These are phyloP conservation scores for Herpetospermum pedunculosum DNA, from an alignment of 306 rosid genomes.

Conservation along the genomic window DNA sequence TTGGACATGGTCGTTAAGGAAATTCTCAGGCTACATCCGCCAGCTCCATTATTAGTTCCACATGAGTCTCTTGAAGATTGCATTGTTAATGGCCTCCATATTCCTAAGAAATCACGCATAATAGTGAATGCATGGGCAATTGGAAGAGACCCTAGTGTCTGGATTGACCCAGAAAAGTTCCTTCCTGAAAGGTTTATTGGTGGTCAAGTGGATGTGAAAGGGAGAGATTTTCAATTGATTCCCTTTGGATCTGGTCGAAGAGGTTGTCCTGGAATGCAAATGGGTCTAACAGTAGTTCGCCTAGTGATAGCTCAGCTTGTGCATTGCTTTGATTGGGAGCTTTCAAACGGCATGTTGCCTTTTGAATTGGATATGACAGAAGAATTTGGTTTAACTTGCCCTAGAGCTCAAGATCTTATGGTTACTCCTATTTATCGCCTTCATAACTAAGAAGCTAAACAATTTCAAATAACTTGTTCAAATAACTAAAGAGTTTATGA, in stretches of 20 bases:
- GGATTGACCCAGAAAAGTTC: constrained; percentile 24
- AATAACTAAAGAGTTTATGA: background rate
- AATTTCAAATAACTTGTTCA: background rate
- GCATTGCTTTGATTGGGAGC: constrained; percentile 30
- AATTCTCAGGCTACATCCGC: constrained; percentile 47
- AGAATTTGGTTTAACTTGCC: constrained; percentile 19
- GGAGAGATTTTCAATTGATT: constrained; percentile 22
- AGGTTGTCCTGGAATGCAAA: constrained; percentile 24
- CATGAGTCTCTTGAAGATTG: constrained; percentile 41
- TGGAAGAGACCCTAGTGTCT: constrained; percentile 20
- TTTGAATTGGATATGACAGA: constrained; percentile 27
- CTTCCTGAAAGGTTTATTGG: constrained; percentile 20
- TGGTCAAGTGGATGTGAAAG: constrained; percentile 14
- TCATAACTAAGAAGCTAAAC: background rate
- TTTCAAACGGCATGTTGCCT: constrained; percentile 18
- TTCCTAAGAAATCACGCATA: constrained; percentile 28
- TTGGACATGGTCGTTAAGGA: constrained; percentile 50
- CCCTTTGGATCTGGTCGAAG: constrained; percentile 32
- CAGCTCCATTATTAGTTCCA: constrained; percentile 46
- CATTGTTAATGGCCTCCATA: constrained; percentile 27
- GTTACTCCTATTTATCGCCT: constrained; percentile 22
- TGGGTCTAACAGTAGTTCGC: constrained; percentile 14
- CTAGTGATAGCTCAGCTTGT: constrained; percentile 25
- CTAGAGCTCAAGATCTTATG: constrained; percentile 18
- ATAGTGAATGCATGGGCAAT: constrained; percentile 20